Base-by-base conservation (phyloP, 345 rosid species). In the Carallia brachiata region DNA sequence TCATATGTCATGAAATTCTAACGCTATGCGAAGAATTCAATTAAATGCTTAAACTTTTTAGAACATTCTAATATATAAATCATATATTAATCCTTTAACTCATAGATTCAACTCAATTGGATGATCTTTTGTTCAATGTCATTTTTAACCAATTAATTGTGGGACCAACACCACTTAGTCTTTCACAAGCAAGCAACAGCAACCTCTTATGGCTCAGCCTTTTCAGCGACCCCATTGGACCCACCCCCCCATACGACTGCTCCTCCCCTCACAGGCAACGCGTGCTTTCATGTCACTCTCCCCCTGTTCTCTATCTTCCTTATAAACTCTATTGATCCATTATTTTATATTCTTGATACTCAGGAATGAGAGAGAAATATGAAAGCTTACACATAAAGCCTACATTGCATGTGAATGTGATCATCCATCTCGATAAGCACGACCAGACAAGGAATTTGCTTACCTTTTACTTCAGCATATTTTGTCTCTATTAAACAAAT, bases 201-300 rank as follows among this genome's bases (percentile, higher is more conserved):
- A 15, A n/a, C 6, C 60, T 30, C 52, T 65, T 61, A 57, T 57
- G 79, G 70, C 71, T 75, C 81, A 79, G 81, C 70, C 77, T 78
- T 79, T 84, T 53, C 82, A 70, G 75, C 78, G 67, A 59, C 55
- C 81, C 76, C 69, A 36, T 56, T 40, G 89, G 90, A 84, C 92
- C 93, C 95, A 87, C 85, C 82, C 81, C 81, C 60, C 89, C 80
- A 80, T 83, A 77, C 80, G 87, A 83, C 79, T 90, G 94, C 94
- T 47, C 82, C 90, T 81, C 71, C 79, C 75, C 78, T 70, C 73
- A 70, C 91, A 87, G 89, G 90, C 97, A 85, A 87, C 85, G 87
- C 91, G 88, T 92, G 96, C 95, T 77, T 65, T 81, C 75, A 68
- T 79, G 79, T 84, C 86, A 80, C 75, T 68, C 82, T 81, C 84